phyloP scores from a whole-genome alignment of 2,329 filamentous ascomycete species.

The Harringtonia lauricola region DNA sequence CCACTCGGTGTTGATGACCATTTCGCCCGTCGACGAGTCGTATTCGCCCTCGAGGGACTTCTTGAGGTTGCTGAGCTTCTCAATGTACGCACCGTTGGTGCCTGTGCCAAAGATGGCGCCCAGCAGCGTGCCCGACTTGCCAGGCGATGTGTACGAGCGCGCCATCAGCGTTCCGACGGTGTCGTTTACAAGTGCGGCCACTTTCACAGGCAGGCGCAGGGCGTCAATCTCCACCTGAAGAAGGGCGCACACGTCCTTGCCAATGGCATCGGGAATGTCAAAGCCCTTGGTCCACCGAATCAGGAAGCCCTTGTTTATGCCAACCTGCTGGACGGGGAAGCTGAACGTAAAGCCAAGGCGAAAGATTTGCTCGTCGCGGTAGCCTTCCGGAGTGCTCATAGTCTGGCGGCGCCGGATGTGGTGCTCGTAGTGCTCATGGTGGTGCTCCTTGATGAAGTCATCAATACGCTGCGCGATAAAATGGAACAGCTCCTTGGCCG shows the following conservation, averaged over 20 bases:
- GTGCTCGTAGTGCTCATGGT: slow-evolving; percentile 73
- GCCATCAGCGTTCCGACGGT: slow-evolving; percentile 98
- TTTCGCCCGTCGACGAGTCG: slow-evolving; percentile 73
- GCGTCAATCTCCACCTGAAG: slow-evolving; percentile 84
- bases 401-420: slow-evolving; percentile 55
- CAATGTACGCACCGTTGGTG: slow-evolving; percentile 94
- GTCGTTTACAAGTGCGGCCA: slow-evolving; percentile 95
- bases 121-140: slow-evolving; percentile 76
- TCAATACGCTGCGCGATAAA: slow-evolving; percentile 94
- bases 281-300: slow-evolving; percentile 99
- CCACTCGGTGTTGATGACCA: slow-evolving; percentile 99
- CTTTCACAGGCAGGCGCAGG: slow-evolving; percentile 76
- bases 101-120: slow-evolving; percentile 96
- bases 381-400: slow-evolving; percentile 45
- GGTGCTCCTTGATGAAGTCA: slow-evolving; percentile 74
- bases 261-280: slow-evolving; percentile 87
- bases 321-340: slow-evolving; percentile 88
- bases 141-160: slow-evolving; percentile 84
- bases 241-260: slow-evolving; percentile 86
- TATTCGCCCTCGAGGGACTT: slow-evolving; percentile 64
- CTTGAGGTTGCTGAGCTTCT: slow-evolving; percentile 76
- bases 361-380: slow-evolving; percentile 67
- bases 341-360: slow-evolving; percentile 98
- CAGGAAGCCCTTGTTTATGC: slow-evolving; percentile 88
- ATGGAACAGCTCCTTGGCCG: slow-evolving; percentile 74